Base-by-base conservation (phyloP, 2,329 filamentous ascomycete genomes). In the Trichoderma sp. region DNA sequence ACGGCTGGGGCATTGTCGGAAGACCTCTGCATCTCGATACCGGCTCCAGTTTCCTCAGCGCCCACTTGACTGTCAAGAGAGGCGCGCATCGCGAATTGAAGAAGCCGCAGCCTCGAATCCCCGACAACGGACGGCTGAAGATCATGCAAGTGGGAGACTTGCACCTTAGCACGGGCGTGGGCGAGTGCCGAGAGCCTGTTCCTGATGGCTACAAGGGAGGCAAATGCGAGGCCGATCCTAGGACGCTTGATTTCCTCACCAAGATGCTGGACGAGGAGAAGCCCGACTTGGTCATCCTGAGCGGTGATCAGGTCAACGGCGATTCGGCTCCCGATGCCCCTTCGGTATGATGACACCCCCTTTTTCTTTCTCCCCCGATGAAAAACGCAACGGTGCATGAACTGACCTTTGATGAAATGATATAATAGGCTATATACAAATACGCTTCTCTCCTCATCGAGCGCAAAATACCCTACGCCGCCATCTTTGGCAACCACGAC, bases 401-500 rank as follows among this genome's bases (percentile, higher is more conserved):
- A 72, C 74, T 75, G 60, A 62, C 72, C 71, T 79, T 74, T 6
- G 40, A n/a, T 43, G 11, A 35, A 35, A 13, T 14, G 11, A 31
- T 5, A 35, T 24, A 6, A 2, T 66, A 91, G 89, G 92, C 95
- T 47, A 92, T 99, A 70, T 97, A 96, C 84, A 99, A 99, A 81
- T 93, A 94, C 75, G 92, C 93, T 6, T 89, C 92, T 59, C 85
- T 96, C 14, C 88, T 99, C 62, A 91, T 93, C 71, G 89, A 93
- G 78, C 92, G 92, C 78, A 93, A 93, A 75, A 93, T 98, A 47
- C 96, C 96, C 0, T 98, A 96, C 76, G 92, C 94, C 19, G 90
- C 91, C 71, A 98, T 99, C 70, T 97, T 98, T 76, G 96, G 96
- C 68, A 99, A 99, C 78, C 96, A 99, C 79, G 96, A 99, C 76